Conservation (phyloP, 2,329 filamentous ascomycete species). For the Colletotrichum cereale region DNA sequence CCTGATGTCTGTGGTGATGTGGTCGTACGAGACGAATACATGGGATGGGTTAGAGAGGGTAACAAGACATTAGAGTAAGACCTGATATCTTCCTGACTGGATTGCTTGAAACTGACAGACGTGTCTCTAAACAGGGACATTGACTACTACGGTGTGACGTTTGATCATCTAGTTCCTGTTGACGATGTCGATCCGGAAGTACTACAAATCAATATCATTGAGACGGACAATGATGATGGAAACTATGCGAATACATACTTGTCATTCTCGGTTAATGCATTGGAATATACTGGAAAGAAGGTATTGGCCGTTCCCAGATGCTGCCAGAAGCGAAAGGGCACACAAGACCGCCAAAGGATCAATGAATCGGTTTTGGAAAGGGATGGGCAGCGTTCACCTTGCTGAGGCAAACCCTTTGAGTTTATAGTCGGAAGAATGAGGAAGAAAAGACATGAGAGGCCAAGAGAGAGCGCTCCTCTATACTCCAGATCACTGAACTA, state of each 20-base stretch:
- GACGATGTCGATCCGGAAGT: conserved; percentile 55
- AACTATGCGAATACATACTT: conserved; percentile 52
- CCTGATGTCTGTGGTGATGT: conserved; percentile 21
- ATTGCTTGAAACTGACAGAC: neutral
- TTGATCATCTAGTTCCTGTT: conserved; percentile 54
- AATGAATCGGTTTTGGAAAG: conserved; percentile 42
- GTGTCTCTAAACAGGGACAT: conserved; percentile 37
- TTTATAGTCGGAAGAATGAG: neutral
- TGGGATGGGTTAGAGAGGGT: conserved; percentile 26
- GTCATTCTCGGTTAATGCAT: conserved; percentile 50
- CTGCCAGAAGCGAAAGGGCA: conserved; percentile 54
- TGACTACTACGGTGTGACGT: conserved; percentile 57
- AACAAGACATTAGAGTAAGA: neutral
- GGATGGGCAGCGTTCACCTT: neutral
- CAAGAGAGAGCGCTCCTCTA: too few relatives aligned
- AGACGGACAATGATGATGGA: conserved; percentile 50
- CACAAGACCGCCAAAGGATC: conserved; percentile 49
- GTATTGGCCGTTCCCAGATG: conserved; percentile 57
- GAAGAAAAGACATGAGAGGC: too few relatives aligned
- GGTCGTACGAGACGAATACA: conserved; percentile 43
- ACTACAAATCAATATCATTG: conserved; percentile 57
- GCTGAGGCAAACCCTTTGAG: neutral
- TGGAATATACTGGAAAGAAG: conserved; percentile 54
- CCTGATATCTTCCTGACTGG: neutral
- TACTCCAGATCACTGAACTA: too few relatives aligned